Evolutionary conservation across 768 basidiomycete species (phyloP).

Genomic region (Auriscalpium microsporum): DNA sequence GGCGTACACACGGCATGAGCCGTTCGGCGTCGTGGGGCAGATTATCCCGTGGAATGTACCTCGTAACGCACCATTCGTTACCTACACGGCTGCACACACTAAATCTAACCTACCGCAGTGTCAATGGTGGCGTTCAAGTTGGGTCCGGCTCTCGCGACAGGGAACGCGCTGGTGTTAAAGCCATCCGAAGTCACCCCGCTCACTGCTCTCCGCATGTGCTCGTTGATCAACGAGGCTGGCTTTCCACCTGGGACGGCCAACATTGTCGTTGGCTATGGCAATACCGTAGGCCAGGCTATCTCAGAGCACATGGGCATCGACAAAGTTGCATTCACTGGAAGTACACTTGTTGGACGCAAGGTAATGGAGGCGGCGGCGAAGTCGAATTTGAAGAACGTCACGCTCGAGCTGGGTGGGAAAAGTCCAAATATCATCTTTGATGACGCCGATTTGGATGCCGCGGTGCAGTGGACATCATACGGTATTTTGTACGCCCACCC

Average conservation of each 20-base stretch:
- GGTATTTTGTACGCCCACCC: constrained; percentile 43
- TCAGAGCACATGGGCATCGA: constrained; percentile 46
- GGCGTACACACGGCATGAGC: constrained; percentile 54
- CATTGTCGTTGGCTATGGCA: constrained; percentile 47
- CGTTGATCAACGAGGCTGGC: constrained; percentile 46
- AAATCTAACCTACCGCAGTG: constrained; percentile 18
- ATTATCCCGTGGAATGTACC: constrained; percentile 69
- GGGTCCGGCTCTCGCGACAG: constrained; percentile 56
- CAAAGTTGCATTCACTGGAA: constrained; percentile 72
- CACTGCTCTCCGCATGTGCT: constrained; percentile 37
- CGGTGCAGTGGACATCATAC: constrained; percentile 47
- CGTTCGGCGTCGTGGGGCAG: constrained; percentile 45
- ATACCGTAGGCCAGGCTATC: constrained; percentile 49
- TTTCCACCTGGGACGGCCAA: constrained; percentile 60
- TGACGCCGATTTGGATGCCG: constrained; percentile 49
- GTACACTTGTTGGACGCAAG: constrained; percentile 51
- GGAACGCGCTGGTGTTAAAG: constrained; percentile 55
- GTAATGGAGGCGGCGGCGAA: constrained; percentile 52
- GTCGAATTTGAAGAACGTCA: constrained; percentile 60
- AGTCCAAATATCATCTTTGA: constrained; percentile 53
- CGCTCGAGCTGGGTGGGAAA: constrained; percentile 68
- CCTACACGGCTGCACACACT: too few relatives aligned
- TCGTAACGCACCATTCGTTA: too few relatives aligned
- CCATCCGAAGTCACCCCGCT: constrained; percentile 58
- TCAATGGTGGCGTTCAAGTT: constrained; percentile 54